phyloP scores from a whole-genome alignment of 2,329 filamentous ascomycete species.

The Eutypella sp. region DNA sequence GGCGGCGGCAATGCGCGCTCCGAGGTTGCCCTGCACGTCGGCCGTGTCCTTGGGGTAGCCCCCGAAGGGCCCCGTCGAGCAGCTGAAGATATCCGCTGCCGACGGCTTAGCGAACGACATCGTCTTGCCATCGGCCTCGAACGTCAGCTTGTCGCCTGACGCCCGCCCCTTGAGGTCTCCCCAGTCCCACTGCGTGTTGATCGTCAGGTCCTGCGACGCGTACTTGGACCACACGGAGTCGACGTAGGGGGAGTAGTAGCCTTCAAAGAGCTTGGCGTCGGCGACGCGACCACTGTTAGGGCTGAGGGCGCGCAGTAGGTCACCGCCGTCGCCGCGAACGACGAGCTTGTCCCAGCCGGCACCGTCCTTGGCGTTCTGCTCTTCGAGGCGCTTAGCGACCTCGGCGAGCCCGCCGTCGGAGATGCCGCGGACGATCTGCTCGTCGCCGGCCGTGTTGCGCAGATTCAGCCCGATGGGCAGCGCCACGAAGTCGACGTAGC shows the following conservation, averaged over 20 bases:
- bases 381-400: constrained; percentile 39
- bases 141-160: constrained; percentile 30
- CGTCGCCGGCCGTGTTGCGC: constrained; percentile 37
- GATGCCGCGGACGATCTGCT: constrained; percentile 45
- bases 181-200: constrained; percentile 52
- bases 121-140: constrained; percentile 31
- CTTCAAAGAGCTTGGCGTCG: constrained; percentile 39
- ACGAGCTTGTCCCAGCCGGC: constrained; percentile 50
- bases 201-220: constrained; percentile 34
- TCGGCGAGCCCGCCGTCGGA: constrained; percentile 39
- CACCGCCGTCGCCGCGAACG: constrained; percentile 33
- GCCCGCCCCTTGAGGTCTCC: constrained; percentile 43
- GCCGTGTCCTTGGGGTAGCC: constrained; percentile 33
- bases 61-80: constrained; percentile 49
- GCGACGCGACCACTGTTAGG: constrained; percentile 46
- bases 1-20: constrained; percentile 68
- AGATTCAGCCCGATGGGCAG: constrained; percentile 57
- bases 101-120: constrained; percentile 44
- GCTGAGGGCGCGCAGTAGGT: constrained; percentile 46
- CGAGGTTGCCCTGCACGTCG: constrained; percentile 54
- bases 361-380: constrained; percentile 41
- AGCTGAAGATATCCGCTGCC: constrained; percentile 30
- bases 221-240: constrained; percentile 50
- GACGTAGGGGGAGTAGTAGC: constrained; percentile 48
- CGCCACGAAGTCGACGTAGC: constrained; percentile 70